Base-by-base conservation (phyloP, 495 filamentous ascomycete species). In the Tetracladium setigerum region DNA sequence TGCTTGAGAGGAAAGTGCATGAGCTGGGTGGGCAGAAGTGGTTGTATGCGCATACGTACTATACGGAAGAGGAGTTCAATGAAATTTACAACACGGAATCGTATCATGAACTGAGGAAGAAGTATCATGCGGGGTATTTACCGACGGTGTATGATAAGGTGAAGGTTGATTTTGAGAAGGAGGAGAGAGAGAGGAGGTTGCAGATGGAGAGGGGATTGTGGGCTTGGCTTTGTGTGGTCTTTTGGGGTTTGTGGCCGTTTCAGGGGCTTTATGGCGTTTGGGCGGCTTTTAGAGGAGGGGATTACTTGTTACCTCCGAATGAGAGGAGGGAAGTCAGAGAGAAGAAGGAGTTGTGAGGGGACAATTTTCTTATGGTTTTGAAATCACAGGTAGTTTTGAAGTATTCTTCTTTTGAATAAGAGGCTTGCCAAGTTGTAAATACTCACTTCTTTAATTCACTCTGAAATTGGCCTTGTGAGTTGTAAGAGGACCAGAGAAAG, bases 1-100 rank as follows among this genome's bases (percentile, higher is more conserved):
- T 69, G 6, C 62, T 91, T 12, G 87, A 90, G 62, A 48, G 57
- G 1, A 78, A 79, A 44, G 70, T 89, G 7, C 66, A 65, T 11
- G 73, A 74, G 44, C 68, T 89, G 2, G 77, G 81, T 9, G 86
- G 87, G 9, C 73, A 68, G 60, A 78, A 78, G 62, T 77, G 73
- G 72, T 57, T 78, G 37, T 78, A 82, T 60, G 77, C 77, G 4
- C 76, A 79, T 50, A 70, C 71, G 4, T 79, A 79, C 53, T 82
- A 80, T 46, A 60, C 61, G 1, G 66, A 70, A 47, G 59, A 66
- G 9, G 74, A 79, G 58, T 79, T 79, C 56, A 70, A 71, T 65
- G 35, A 55, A 33, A 69, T 74, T 45, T 80, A 78, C 47, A 64
- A 72, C 13, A 51, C 61, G 17, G 40, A 48, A 32, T 67, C 61